phyloP scores from a whole-genome alignment of 371 early-diverging fungal genomes.

The Circinella minor region DNA sequence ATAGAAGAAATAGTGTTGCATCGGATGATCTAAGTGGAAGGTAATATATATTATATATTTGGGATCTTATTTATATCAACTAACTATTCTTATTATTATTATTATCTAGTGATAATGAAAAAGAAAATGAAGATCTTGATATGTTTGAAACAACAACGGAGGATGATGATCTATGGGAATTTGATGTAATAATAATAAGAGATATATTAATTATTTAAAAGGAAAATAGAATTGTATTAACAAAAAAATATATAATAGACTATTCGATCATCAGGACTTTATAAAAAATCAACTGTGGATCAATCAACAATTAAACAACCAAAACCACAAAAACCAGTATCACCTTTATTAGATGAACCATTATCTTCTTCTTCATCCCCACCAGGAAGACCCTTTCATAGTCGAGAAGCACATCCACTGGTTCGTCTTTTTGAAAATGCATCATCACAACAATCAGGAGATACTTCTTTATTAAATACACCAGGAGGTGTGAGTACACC shows the following conservation, averaged over 20 bases:
- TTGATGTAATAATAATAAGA: conserved; percentile 52
- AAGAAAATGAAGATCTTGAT: conserved; percentile 30
- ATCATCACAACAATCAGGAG: neutral
- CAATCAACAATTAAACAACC: neutral
- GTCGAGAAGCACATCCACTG: conserved; percentile 43
- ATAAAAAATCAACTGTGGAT: neutral
- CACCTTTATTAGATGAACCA: neutral
- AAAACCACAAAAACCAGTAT: neutral
- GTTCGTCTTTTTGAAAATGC: conserved; percentile 46
- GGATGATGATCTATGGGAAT: conserved; percentile 49
- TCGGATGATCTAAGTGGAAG: conserved; percentile 50
- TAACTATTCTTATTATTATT: neutral
- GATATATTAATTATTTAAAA: no score
- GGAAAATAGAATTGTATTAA: neutral
- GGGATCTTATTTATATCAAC: neutral
- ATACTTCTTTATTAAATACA: conserved; percentile 3
- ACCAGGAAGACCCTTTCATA: conserved; percentile 21
- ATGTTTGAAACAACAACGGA: conserved; percentile 29
- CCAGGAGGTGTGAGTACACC: conserved; percentile 6
- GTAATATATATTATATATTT: conserved; percentile 20
- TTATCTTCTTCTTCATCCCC: neutral
- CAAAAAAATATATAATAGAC: no score
- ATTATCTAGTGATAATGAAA: conserved; percentile 12
- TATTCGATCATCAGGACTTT: neutral
- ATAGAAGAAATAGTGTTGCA: conserved; percentile 43